Percentiles rank a stretch among this genome's conserved stretches.
These are phyloP conservation scores for Phylloporus sp. DNA, from an alignment of 1,284 basidiomycete species.

Conservation along the genomic window DNA sequence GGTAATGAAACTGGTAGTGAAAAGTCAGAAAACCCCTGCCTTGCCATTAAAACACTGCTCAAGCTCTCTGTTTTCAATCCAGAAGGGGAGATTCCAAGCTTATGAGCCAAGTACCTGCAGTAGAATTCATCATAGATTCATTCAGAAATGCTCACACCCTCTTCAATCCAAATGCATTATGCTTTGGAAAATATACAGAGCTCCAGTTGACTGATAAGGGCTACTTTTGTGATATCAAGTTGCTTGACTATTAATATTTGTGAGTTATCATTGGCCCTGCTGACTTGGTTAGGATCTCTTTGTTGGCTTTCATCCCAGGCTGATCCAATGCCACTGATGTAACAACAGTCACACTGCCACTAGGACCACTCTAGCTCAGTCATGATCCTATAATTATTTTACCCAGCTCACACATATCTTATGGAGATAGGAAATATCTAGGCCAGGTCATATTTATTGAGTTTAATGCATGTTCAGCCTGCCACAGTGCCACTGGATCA, in stretches of 20 bases:
- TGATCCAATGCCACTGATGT: too few species aligned
- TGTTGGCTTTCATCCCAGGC: too few species aligned
- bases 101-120: slow-evolving; percentile 41
- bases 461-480: too few species aligned
- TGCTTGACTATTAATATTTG: slow-evolving; percentile 98
- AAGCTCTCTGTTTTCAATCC: slow-evolving; percentile 88
- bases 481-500: too few species aligned
- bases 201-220: slow-evolving; percentile 93
- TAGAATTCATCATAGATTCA: slow-evolving; percentile 93
- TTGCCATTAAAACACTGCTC: slow-evolving; percentile 90
- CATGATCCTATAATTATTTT: too few species aligned
- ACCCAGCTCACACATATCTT: too few species aligned
- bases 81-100: slow-evolving; percentile 94
- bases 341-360: too few species aligned
- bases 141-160: slow-evolving; percentile 90
- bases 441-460: too few species aligned
- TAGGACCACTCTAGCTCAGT: too few species aligned
- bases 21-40: slow-evolving; percentile 88
- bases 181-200: slow-evolving; percentile 93
- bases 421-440: too few species aligned
- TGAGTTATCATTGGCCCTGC: too few species aligned
- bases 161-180: slow-evolving; percentile 88
- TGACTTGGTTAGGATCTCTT: too few species aligned
- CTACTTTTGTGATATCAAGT: slow-evolving; percentile 88
- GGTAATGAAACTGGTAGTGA: slow-evolving; percentile 94